Evolutionary conservation across 371 early-diverging fungal genomes (phyloP), one percentile per base, ranked within the genome.

Genomic region (Haplosporangium sp.): DNA sequence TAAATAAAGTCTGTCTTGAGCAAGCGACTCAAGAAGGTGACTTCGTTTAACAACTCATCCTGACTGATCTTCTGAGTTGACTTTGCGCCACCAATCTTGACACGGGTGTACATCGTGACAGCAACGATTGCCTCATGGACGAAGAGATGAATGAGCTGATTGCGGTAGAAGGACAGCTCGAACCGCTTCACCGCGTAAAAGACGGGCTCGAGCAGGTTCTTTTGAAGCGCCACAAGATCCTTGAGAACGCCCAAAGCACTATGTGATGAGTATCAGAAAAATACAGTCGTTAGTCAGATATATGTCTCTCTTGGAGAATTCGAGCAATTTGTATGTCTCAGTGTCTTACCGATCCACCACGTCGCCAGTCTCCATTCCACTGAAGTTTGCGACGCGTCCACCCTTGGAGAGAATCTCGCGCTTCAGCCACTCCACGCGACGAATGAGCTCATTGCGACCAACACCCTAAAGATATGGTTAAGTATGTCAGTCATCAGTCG

Each of bases 1-100:
- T 92, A 96, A 55, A 96, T 91, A 83, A 96, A 95, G 65, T 96
- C 96, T 2, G 85, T 76, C 80, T 94, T 95, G 51, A 96, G 82
- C 16, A 96, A 82, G 41, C 90, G 89, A 7, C 94, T 94, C 16
- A 96, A 65, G 82, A 94, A 96, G 1, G 89, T 81, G 14, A 93
- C 89, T 67, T 94, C 94, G 8, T 87, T 85, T 37, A 91, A 66
- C 18, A 95, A 69, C 11, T 85, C 84, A 12, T 73, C 57, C 41
- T 83, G 85, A 29, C 81, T 69, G 80, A 88, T 86, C 18, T 86
- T 74, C 63, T 91, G 91, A 1, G 85, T 77, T 13, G 86, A 82
- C 65, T 88, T 90, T 38, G 87, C 86, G 12, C 91, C 90, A 37
- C 94, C 95, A 18, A 84, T 86, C 79, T 95, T 94, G 51, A 94